Conservation (phyloP, 768 basidiomycete species). For the Phylloporus sp. region DNA sequence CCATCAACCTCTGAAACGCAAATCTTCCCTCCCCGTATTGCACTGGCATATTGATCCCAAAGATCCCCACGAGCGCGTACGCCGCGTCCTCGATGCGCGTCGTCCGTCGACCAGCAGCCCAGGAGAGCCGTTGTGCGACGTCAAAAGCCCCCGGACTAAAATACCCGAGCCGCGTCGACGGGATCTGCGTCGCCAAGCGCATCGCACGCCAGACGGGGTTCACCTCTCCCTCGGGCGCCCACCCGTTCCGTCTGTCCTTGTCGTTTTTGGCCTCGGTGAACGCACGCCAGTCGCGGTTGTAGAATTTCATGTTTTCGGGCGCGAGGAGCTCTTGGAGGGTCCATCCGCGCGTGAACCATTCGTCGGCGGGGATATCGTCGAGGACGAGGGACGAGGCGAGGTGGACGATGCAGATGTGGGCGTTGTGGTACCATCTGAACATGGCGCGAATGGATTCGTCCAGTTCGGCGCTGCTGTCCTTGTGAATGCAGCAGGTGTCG, state of each 20-base stretch:
- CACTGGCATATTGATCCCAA: conserved; percentile 18
- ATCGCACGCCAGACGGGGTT: conserved; percentile 2
- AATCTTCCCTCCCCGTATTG: conserved; percentile 22
- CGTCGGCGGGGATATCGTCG: conserved; percentile 7
- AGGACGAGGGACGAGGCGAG: conserved; percentile 5
- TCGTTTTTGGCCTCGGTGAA: conserved; percentile 6
- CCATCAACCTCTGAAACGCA: conserved; percentile 19
- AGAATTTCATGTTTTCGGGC: conserved; percentile 16
- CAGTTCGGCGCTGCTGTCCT: conserved; percentile 21
- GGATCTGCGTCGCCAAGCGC: not conserved
- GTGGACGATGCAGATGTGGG: conserved; percentile 17
- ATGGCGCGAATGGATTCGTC: conserved; percentile 25
- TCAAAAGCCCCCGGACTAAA: conserved; percentile 5
- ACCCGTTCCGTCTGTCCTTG: not conserved
- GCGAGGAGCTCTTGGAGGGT: conserved; percentile 19
- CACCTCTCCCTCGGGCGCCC: not conserved
- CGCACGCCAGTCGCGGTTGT: conserved; percentile 2
- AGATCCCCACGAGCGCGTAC: conserved; percentile 23
- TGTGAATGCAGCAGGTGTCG: conserved; percentile 24
- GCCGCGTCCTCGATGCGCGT: conserved; percentile 23
- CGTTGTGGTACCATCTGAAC: conserved; percentile 24
- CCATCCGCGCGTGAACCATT: conserved; percentile 21
- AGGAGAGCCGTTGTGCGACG: conserved; percentile 2
- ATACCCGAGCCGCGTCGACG: not conserved
- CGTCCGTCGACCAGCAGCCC: conserved; percentile 22